Conservation (phyloP, 31 red algal genomes). For the Odonthalia washingtoniensis region DNA sequence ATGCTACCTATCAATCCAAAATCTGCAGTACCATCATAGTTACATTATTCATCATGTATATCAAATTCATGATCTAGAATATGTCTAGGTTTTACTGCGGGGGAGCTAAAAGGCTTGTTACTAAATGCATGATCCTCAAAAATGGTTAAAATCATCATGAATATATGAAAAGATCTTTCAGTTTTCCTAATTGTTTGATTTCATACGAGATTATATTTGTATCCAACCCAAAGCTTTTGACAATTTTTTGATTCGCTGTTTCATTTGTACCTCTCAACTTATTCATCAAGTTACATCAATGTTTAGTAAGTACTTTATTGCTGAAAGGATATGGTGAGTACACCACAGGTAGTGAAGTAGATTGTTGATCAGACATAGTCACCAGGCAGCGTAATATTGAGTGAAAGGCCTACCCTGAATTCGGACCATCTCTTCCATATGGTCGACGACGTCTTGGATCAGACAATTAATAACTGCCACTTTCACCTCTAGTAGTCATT, state of each 20-base stretch:
- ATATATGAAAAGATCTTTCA: constrained; percentile 44
- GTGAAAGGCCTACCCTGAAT: constrained; percentile 4
- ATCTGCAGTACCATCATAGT: background rate
- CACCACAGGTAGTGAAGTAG: constrained; percentile 54
- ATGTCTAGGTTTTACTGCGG: background rate
- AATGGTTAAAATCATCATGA: constrained; percentile 51
- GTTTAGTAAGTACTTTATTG: constrained; percentile 41
- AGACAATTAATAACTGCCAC: constrained; percentile 47
- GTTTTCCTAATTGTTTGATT: constrained; percentile 41
- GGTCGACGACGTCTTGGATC: constrained; percentile 17
- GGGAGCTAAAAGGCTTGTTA: constrained; percentile 23
- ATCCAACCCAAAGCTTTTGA: constrained; percentile 46
- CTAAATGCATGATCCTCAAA: constrained; percentile 48
- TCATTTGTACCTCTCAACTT: constrained; percentile 57
- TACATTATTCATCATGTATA: constrained; percentile 3
- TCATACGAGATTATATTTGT: constrained; percentile 35
- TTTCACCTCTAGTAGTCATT: constrained; percentile 24
- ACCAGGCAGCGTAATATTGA: constrained; percentile 12
- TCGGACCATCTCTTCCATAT: constrained; percentile 17
- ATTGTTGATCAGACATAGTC: constrained; percentile 23
- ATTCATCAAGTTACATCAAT: constrained; percentile 50
- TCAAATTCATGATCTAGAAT: constrained; percentile 17
- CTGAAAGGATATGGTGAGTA: constrained; percentile 57
- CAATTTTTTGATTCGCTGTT: constrained; percentile 41
- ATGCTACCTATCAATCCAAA: background rate